Conservation (phyloP, 1,139 yeast species). For the Torulaspora globosa region DNA sequence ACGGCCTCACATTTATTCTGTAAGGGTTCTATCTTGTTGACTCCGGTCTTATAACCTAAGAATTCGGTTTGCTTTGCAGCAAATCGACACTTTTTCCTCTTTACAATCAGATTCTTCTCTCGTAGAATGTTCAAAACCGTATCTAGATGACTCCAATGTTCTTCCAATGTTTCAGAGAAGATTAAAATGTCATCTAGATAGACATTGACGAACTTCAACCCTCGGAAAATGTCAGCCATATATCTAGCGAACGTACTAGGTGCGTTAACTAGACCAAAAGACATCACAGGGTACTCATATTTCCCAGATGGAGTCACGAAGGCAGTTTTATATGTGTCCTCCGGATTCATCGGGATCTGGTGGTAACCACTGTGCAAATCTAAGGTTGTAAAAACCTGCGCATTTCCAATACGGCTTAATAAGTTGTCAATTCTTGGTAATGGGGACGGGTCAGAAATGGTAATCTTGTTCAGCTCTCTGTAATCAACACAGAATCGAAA, state of each 20-base stretch:
- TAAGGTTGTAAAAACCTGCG: constrained; percentile 12
- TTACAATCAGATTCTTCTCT: neutral
- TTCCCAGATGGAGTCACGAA: neutral
- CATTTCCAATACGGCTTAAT: constrained; percentile 12
- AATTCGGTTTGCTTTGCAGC: neutral
- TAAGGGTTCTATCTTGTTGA: neutral
- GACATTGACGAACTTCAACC: neutral
- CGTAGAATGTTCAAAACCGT: neutral
- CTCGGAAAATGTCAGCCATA: neutral
- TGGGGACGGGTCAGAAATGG: constrained; percentile 27
- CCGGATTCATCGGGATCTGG: neutral
- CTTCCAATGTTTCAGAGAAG: neutral
- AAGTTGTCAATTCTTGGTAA: constrained; percentile 26
- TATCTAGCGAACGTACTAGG: neutral
- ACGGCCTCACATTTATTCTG: neutral
- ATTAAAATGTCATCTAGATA: neutral
- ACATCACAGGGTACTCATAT: neutral
- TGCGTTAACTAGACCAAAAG: neutral
- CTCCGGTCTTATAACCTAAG: neutral
- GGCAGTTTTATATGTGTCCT: neutral
- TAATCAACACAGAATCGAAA: constrained; percentile 30
- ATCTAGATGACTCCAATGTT: neutral
- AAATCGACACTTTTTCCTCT: neutral
- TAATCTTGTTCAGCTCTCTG: constrained; percentile 25
- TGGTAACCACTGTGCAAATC: constrained; percentile 15